Conservation (phyloP, 805 yeast species). For the Cyberlindnera mississippiensis region DNA sequence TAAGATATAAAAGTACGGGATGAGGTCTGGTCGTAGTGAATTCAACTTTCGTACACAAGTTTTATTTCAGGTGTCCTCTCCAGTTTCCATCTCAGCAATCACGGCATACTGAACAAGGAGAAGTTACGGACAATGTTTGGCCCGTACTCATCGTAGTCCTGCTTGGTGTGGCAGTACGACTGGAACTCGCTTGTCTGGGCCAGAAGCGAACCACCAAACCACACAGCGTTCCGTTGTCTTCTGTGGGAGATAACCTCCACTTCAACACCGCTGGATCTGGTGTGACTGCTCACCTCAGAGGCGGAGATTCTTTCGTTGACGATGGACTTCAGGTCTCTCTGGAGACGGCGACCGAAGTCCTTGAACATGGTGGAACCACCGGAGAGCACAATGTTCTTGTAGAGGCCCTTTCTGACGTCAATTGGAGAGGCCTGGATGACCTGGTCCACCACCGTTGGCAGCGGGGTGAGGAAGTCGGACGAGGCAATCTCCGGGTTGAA, state of each 20-base stretch:
- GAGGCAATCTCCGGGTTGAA: slow-evolving; percentile 97
- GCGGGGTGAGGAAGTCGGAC: slow-evolving; percentile 90
- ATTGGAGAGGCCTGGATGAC: slow-evolving; percentile 95
- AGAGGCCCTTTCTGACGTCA: slow-evolving; percentile 95
- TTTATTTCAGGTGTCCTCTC: too few species aligned
- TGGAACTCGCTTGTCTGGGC: slow-evolving; percentile 98
- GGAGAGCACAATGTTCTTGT: slow-evolving; percentile 90
- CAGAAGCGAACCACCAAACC: slow-evolving; percentile 97
- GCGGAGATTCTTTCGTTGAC: slow-evolving; percentile 85
- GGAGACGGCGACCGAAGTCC: slow-evolving; percentile 96
- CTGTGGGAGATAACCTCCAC: slow-evolving; percentile 96
- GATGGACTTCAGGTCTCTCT: slow-evolving; percentile 83
- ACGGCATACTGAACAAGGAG: slow-evolving; percentile 88
- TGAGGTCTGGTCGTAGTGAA: too few species aligned
- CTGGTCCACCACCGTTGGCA: slow-evolving; percentile 93
- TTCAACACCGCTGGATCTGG: slow-evolving; percentile 88
- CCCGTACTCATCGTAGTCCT: slow-evolving; percentile 96
- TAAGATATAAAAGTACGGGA: too few species aligned
- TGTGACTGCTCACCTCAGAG: slow-evolving; percentile 63
- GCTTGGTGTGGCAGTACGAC: slow-evolving; percentile 94
- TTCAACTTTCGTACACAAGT: too few species aligned
- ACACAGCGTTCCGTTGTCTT: slow-evolving; percentile 96
- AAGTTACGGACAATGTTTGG: slow-evolving; percentile 97
- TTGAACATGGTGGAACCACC: slow-evolving; percentile 99
- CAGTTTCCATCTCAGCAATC: background rate